phyloP scores from a whole-genome alignment of 2,329 filamentous ascomycete genomes.

The Trichoderma breve region DNA sequence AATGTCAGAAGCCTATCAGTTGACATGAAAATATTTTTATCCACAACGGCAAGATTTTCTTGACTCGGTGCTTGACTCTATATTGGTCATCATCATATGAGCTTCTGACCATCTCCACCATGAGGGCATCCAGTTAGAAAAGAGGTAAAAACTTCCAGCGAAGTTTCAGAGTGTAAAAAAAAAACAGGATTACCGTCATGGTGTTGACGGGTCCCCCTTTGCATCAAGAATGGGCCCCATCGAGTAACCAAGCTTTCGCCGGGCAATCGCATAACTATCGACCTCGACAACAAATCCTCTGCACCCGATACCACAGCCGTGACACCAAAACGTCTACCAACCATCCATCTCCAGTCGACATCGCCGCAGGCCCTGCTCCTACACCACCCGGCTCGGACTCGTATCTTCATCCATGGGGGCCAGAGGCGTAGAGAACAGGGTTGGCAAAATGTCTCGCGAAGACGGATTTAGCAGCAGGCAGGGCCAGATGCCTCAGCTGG shows the following conservation, averaged over 20 bases:
- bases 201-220: conserved; percentile 62
- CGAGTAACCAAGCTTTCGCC: conserved; percentile 75
- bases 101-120: conserved; percentile 42
- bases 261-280: conserved; percentile 99
- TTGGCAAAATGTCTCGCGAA: conserved; percentile 9
- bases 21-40: conserved; percentile 27
- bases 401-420: conserved; percentile 79
- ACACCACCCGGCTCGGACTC: conserved; percentile 60
- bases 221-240: conserved; percentile 99
- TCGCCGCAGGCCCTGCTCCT: conserved; percentile 17
- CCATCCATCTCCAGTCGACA: conserved; percentile 36
- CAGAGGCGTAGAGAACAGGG: conserved; percentile 40
- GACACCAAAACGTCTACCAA: conserved; percentile 49
- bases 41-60: conserved; percentile 31
- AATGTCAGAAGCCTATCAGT: conserved; percentile 19
- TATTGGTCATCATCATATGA: conserved; percentile 93
- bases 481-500: conserved; percentile 40
- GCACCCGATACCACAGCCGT: conserved; percentile 44
- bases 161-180: conserved; percentile 40
- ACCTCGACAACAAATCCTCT: conserved; percentile 81
- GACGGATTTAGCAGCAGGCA: conserved; percentile 47
- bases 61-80: conserved; percentile 93
- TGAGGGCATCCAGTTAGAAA: conserved; percentile 17
- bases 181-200: conserved; percentile 27
- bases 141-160: conserved; percentile 40